Base-by-base conservation (phyloP, 805 yeast species). In the Zygosaccharomyces rouxii region DNA sequence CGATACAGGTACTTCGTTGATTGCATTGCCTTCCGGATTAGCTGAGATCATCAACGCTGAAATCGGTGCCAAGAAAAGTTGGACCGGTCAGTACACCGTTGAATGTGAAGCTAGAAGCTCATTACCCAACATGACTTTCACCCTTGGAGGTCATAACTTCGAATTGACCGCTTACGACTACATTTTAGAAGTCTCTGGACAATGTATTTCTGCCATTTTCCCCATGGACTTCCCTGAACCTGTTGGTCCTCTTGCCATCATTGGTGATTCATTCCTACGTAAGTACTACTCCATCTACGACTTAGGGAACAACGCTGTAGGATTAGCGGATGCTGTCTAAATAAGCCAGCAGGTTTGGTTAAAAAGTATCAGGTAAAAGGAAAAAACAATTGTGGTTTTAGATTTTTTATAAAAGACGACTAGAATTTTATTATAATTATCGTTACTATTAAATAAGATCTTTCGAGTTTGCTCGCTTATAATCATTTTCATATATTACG, bases 181-280 rank as follows among this genome's bases (percentile, higher is more conserved):
- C 78, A 88, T 92, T 51, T 78, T 94, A 70, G 98, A 94, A 71
- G 86, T 89, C 35, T 81, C 94, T 51, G 99, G 98, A 38, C 81
- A 95, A 38, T 94, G 99, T 78, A 85, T 92, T 62, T 90, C 97
- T 51, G 95, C 95, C 6, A 87, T 94, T 77, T 89, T 96, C 35
- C 95, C 96, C 60, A 81, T 94, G 92, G 99, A 94, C 68, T 81
- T 94, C 82, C 98, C 98, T 46, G 88, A 83, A 62, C 97, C 97
- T 54, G 84, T 92, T 62, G 98, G 98, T 51, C 97, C 96, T 58
- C 72, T 94, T 72, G 96, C 97, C 50, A 92, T 94, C 63, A 74
- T 94, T 59, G 99, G 99, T 67, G 99, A 94, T 67, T 92, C 98
- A 13, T 94, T 94, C 84, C 80, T 94, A 73, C 88, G 99, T 77